These are phyloP conservation scores for Heliamphora ciliata DNA, from an alignment of 179 eudicot genomes.

Conservation along the genomic window DNA sequence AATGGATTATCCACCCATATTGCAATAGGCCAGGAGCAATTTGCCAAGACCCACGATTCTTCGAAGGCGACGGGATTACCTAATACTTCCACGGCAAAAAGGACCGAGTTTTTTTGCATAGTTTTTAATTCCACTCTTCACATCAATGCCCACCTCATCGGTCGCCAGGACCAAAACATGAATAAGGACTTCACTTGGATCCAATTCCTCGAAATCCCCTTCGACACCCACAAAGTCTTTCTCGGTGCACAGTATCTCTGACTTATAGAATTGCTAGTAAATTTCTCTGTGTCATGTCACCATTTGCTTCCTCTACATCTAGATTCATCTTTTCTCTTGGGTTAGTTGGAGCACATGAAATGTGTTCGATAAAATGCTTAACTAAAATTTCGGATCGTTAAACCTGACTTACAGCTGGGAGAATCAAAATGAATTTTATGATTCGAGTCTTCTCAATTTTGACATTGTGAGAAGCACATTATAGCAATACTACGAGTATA, in stretches of 20 bases:
- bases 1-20: conserved; percentile 20
- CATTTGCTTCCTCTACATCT: too few relatives aligned
- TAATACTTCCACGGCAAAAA: conserved; percentile 75
- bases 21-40: conserved; percentile 62
- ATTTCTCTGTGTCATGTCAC: too few relatives aligned
- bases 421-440: too few relatives aligned
- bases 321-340: too few relatives aligned
- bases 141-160: conserved; percentile 69
- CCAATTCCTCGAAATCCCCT: conserved; percentile 55
- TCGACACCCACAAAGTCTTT: conserved; percentile 44
- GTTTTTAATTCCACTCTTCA: conserved; percentile 60
- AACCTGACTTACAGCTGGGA: too few relatives aligned
- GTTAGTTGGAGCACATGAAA: too few relatives aligned
- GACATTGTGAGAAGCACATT: too few relatives aligned
- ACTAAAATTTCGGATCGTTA: too few relatives aligned
- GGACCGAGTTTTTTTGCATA: conserved; percentile 51
- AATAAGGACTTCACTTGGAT: conserved; percentile 72
- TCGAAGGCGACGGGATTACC: conserved; percentile 64
- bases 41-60: conserved; percentile 61
- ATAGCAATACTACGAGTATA: too few relatives aligned
- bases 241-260: conserved; percentile 30
- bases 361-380: too few relatives aligned
- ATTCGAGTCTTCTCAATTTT: too few relatives aligned
- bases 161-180: conserved; percentile 39
- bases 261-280: too few relatives aligned